Base-by-base conservation (phyloP, 371 early-diverging fungal species). In the Syncephalastrum monosporum region DNA sequence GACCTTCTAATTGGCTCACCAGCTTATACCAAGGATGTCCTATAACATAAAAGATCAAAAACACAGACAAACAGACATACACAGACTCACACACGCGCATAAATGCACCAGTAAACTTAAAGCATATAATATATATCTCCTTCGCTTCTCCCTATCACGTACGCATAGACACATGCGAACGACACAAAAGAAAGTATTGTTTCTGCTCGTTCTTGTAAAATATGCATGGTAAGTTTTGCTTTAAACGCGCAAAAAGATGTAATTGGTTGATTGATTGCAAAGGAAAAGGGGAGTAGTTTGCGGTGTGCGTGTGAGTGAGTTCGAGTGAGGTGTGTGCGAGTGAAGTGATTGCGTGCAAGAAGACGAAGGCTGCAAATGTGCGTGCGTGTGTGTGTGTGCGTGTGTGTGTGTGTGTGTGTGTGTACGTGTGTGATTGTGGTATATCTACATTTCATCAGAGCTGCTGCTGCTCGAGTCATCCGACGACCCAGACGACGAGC, bases 401-500 rank as follows among this genome's bases (percentile, higher is more conserved):
- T 6, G 38, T 46, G 13, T 48, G 48, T 48, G 21, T 21, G 12
- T 24, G 16, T 49, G 57, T 14, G 48, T 56, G 50, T 14, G 23
- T 50, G 29, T 24, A 5, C 5, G 29, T 19, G 50, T 47, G 47
- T 61, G 53, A 55, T 53, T 44, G 41, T 61, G 59, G 69, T 65
- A 69, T 33, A 33, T 65, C 63, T 61, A 66, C 55, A 67, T 69
- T 71, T 79, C 86, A 75, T 89, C 87, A 53, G 86, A 84, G 70
- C 83, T 78, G 70, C 82, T 89, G 71, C 88, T 33, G 8, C 38
- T 91, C 76, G 90, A 87, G 72, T 87, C 88, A 74, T 89, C 90
- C 19, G 88, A 85, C 46, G 91, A 87, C 17, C 73, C 81, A 24
- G 87, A 87, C 38, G 38, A 33, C 8, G 83, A 82, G 50, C 81